These are phyloP conservation scores for Phellopilus nigrolimitatus DNA, from an alignment of 1,284 basidiomycete species.

Conservation along the genomic window DNA sequence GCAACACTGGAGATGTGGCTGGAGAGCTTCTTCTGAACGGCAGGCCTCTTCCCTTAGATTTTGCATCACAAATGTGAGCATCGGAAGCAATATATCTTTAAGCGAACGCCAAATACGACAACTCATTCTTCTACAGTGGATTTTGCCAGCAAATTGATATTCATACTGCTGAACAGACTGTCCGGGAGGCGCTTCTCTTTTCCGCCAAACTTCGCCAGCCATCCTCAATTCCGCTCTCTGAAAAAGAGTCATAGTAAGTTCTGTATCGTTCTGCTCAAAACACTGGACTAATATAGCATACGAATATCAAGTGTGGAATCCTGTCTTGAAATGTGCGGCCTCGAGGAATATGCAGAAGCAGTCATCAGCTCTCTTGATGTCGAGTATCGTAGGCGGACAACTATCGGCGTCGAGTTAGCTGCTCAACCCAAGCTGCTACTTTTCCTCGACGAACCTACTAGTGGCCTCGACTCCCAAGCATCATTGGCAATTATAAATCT, in stretches of 20 bases:
- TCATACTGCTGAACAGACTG: slow-evolving; percentile 64
- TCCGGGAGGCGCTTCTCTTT: slow-evolving; percentile 80
- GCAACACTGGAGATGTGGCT: slow-evolving; percentile 46
- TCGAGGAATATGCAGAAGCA: slow-evolving; percentile 67
- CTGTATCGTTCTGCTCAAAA: neutral
- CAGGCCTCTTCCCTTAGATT: slow-evolving; percentile 40
- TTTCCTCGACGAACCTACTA: slow-evolving; percentile 81
- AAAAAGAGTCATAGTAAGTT: slow-evolving; percentile 72
- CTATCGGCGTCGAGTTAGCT: slow-evolving; percentile 79
- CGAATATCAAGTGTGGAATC: slow-evolving; percentile 55
- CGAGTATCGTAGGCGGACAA: slow-evolving; percentile 74
- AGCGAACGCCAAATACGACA: neutral
- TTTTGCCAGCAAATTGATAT: slow-evolving; percentile 47
- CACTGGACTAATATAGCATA: slow-evolving; percentile 2
- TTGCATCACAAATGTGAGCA: slow-evolving; percentile 32
- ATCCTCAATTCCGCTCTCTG: slow-evolving; percentile 51
- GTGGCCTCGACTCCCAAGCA: slow-evolving; percentile 83
- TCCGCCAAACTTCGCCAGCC: slow-evolving; percentile 82
- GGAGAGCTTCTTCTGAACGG: slow-evolving; percentile 51
- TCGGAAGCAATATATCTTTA: neutral
- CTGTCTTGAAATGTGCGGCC: slow-evolving; percentile 74
- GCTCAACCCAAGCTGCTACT: slow-evolving; percentile 68
- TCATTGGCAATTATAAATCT: slow-evolving; percentile 84
- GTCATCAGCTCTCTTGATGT: slow-evolving; percentile 72
- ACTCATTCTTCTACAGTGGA: slow-evolving; percentile 23